A percentile compares a stretch with the other conserved stretches of the same genome.
Conservation (phyloP, 768 basidiomycete species). For the Suillus subluteus region DNA sequence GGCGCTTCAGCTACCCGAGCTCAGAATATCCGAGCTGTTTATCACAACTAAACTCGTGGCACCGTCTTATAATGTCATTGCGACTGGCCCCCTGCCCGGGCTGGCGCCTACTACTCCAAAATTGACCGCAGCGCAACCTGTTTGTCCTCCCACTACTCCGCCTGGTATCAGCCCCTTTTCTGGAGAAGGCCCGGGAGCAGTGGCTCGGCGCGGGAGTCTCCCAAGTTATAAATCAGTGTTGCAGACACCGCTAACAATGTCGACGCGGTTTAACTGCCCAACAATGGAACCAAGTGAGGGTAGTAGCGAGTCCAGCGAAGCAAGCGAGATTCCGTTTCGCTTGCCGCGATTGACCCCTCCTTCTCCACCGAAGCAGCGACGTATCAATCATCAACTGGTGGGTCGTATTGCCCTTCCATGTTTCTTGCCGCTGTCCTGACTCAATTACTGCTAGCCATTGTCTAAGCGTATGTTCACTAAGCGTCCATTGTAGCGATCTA, state of each 20-base stretch:
- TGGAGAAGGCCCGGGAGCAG: constrained; percentile 20
- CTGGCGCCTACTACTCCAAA: constrained; percentile 22
- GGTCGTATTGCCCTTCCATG: constrained; percentile 30
- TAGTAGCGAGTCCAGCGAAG: constrained; percentile 51
- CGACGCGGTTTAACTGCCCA: constrained; percentile 38
- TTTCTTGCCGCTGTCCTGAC: constrained; percentile 15
- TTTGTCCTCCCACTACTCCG: constrained; percentile 7
- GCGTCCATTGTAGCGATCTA: constrained; percentile 7
- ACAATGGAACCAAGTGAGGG: constrained; percentile 48
- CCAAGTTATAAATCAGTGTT: constrained; percentile 48
- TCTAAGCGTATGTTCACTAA: constrained; percentile 57
- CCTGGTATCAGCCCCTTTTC: constrained; percentile 8
- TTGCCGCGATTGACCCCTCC: constrained; percentile 35
- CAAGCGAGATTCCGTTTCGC: constrained; percentile 36
- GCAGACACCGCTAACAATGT: constrained; percentile 21
- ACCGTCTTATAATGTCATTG: constrained; percentile 30
- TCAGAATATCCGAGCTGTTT: constrained; percentile 62
- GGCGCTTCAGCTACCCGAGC: constrained; percentile 56
- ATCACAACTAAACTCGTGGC: constrained; percentile 54
- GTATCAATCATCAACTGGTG: constrained; percentile 58
- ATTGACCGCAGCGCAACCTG: constrained; percentile 7
- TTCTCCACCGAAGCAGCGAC: constrained; percentile 41
- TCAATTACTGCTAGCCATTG: constrained; percentile 43
- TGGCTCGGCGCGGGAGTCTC: constrained; percentile 27
- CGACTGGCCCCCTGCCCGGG: constrained; percentile 30